Evolutionary conservation across 129 eudicot species (phyloP).

Genomic region (Kitagawia praeruptora): DNA sequence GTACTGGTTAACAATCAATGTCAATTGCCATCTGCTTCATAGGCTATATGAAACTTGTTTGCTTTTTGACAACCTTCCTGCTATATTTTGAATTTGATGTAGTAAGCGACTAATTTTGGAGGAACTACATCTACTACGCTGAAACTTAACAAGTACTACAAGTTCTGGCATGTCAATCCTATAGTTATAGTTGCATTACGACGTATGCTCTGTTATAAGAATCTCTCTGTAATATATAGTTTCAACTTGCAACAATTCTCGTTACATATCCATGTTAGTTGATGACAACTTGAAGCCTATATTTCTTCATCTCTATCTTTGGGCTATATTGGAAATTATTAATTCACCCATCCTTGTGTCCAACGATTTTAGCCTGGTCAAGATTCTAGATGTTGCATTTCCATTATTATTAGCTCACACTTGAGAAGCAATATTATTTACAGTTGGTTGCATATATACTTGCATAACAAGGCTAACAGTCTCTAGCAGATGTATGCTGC

Average conservation of each 20-base stretch:
- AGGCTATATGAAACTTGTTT: too few relatives aligned
- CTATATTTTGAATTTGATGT: background rate
- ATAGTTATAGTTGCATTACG: background rate
- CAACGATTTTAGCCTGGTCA: background rate
- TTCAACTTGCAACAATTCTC: background rate
- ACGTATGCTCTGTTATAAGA: background rate
- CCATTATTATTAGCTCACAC: too few relatives aligned
- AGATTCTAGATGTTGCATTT: background rate
- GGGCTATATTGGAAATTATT: too few relatives aligned
- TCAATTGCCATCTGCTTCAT: background rate
- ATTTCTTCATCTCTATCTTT: background rate
- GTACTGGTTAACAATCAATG: too few relatives aligned
- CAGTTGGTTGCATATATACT: too few relatives aligned
- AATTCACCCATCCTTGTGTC: background rate
- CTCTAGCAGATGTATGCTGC: too few relatives aligned
- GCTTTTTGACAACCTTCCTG: background rate
- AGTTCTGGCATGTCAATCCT: background rate
- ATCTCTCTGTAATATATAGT: background rate
- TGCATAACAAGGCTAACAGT: too few relatives aligned
- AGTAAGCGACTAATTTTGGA: background rate
- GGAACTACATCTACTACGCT: background rate
- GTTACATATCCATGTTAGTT: background rate
- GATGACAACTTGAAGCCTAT: background rate
- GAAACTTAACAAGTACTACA: background rate
- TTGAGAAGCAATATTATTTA: too few relatives aligned